Base-by-base conservation (phyloP, 1,284 basidiomycete species). In the Rhodotorula sp. region DNA sequence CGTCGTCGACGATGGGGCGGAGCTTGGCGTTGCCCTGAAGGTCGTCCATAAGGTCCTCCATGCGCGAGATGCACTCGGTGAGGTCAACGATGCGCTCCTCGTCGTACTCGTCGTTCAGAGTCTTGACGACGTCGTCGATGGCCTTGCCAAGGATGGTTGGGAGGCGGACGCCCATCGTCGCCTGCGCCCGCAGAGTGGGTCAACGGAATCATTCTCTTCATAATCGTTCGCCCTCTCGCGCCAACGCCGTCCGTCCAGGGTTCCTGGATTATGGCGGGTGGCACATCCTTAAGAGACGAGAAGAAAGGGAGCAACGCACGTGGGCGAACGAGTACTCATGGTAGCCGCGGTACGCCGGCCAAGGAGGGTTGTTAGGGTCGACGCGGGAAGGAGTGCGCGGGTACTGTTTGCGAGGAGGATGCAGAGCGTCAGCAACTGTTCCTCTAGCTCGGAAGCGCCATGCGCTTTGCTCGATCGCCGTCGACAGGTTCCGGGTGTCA, bases 1-100 rank as follows among this genome's bases (percentile, higher is more conserved):
- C 89, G 79, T 98, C 95, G 81, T 98, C 95, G 59, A 93, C 84
- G 96, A 94, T 66, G 90, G 92, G 39, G 92, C 85, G 46, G 92
- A 85, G 75, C 53, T 77, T 75, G 34, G 69, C 64, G 76, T 84
- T 84, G 63, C 77, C 77, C 58, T 82, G 80, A 29, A 84, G 78
- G 70, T 83, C 83, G 58, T 82, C 80, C 82, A 83, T 83, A 51
- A 84, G 76, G 44, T 79, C 77, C 62, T 80, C 79, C 78, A 80
- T 79, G 34, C 79, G 67, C 48, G 94, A 88, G 78, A 97, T 92
- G 81, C 92, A 97, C 70, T 87, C 84, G 75, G 90, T 88, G 74
- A 98, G 89, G 82, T 98, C 96, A 74, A 91, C 82, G 77, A 98
- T 88, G 64, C 85, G 86, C 75, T 97, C 94, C 81, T 97, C 94